These are phyloP conservation scores for Gastrolobium villosum DNA, from an alignment of 306 rosid species.

Conservation along the genomic window DNA sequence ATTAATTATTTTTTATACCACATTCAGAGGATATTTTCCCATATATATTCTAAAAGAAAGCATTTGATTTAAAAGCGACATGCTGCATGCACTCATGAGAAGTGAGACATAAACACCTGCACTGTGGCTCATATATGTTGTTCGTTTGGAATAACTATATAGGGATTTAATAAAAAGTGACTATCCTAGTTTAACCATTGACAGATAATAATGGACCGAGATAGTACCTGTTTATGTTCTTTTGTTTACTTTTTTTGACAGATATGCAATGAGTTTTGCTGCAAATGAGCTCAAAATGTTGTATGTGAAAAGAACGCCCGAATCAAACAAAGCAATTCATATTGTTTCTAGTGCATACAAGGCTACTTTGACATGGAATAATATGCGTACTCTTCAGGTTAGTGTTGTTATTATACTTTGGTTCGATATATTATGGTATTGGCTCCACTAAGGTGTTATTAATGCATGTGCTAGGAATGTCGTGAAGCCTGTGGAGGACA, in stretches of 20 bases:
- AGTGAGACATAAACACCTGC: not conserved
- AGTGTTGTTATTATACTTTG: slow-evolving; percentile 36
- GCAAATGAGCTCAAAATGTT: slow-evolving; percentile 75
- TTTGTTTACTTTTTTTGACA: slow-evolving; percentile 49
- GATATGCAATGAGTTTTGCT: slow-evolving; percentile 92
- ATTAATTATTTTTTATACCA: not conserved
- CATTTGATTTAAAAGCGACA: slow-evolving; percentile 38
- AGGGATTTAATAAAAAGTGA: slow-evolving; percentile 21
- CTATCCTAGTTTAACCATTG: slow-evolving; percentile 15
- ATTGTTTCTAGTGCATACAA: slow-evolving; percentile 93
- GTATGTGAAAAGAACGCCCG: slow-evolving; percentile 74
- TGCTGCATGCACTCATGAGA: slow-evolving; percentile 19
- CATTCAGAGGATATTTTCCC: slow-evolving; percentile 7
- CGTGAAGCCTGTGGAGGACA: slow-evolving; percentile 99
- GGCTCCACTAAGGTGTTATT: slow-evolving; percentile 35
- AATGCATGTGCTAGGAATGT: slow-evolving; percentile 73
- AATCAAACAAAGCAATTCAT: slow-evolving; percentile 78
- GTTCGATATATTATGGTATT: slow-evolving; percentile 26
- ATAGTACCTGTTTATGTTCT: slow-evolving; percentile 28
- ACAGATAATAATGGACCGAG: slow-evolving; percentile 27
- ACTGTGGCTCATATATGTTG: slow-evolving; percentile 14
- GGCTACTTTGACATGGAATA: slow-evolving; percentile 89
- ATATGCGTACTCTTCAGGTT: slow-evolving; percentile 93
- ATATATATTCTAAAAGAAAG: slow-evolving; percentile 20
- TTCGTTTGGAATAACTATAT: slow-evolving; percentile 6